Conservation (phyloP, 1,139 yeast species). For the Suhomyces ambrosiae region DNA sequence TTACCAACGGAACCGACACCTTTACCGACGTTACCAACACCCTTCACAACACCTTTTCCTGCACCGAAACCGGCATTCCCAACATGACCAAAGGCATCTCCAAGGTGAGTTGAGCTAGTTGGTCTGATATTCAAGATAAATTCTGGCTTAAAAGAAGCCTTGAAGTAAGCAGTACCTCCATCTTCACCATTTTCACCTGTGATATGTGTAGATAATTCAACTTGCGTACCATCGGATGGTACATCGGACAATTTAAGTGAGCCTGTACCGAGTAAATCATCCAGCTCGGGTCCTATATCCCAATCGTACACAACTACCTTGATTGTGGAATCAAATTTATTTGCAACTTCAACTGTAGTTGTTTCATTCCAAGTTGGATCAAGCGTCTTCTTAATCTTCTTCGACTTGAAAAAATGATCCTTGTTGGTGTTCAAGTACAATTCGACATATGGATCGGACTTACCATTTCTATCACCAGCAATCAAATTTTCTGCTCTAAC, state of each 20-base stretch:
- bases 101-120: conserved; percentile 40
- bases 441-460: conserved; percentile 87
- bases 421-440: conserved; percentile 64
- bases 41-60: conserved; percentile 52
- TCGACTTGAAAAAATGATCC: conserved; percentile 67
- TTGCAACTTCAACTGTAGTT: conserved; percentile 51
- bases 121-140: conserved; percentile 57
- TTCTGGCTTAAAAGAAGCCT: conserved; percentile 66
- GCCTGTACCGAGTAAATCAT: conserved; percentile 80
- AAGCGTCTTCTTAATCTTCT: conserved; percentile 80
- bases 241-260: conserved; percentile 59
- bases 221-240: conserved; percentile 54
- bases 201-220: conserved; percentile 57
- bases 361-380: conserved; percentile 85
- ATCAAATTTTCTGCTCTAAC: conserved; percentile 69
- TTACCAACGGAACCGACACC: conserved; percentile 33
- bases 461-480: conserved; percentile 86
- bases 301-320: conserved; percentile 72
- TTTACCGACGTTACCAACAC: conserved; percentile 24
- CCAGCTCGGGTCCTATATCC: conserved; percentile 88
- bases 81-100: conserved; percentile 44
- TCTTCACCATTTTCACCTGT: conserved; percentile 55
- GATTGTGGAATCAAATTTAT: conserved; percentile 63
- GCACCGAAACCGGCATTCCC: conserved; percentile 36
- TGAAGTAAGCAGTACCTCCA: conserved; percentile 66